These are phyloP conservation scores for Candida pini DNA, from an alignment of 805 yeast species.

Conservation along the genomic window DNA sequence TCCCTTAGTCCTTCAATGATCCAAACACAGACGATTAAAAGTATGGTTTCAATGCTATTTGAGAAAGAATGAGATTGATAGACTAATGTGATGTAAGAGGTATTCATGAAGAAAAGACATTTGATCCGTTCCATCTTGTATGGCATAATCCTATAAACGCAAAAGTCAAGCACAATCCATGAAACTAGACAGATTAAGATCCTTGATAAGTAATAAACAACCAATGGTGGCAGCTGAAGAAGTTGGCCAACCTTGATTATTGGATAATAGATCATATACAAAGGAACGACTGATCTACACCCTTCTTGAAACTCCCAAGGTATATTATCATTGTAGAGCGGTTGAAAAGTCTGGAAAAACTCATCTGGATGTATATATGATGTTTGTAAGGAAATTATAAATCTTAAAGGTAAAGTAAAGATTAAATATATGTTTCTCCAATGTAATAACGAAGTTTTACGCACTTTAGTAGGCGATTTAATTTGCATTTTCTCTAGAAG, in stretches of 20 bases:
- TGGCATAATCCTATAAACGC: slow-evolving; percentile 27
- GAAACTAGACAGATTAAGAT: slow-evolving; percentile 34
- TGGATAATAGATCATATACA: slow-evolving; percentile 69
- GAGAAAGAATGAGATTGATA: slow-evolving; percentile 86
- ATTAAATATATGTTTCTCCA: slow-evolving; percentile 47
- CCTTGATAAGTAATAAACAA: slow-evolving; percentile 49
- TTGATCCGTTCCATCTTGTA: slow-evolving; percentile 29
- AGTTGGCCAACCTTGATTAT: slow-evolving; percentile 35
- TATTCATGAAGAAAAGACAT: slow-evolving; percentile 44
- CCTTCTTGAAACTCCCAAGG: slow-evolving; percentile 80
- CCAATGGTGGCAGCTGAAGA: slow-evolving; percentile 37
- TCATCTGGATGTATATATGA: slow-evolving; percentile 98
- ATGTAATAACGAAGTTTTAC: slow-evolving; percentile 19
- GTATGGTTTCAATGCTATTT: slow-evolving; percentile 71
- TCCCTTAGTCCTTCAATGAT: slow-evolving; percentile 35
- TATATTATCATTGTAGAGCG: slow-evolving; percentile 44
- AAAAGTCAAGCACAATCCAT: slow-evolving; percentile 29
- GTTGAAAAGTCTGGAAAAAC: slow-evolving; percentile 88
- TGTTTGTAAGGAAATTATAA: slow-evolving; percentile 56
- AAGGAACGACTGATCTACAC: slow-evolving; percentile 66
- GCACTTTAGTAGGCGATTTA: no score
- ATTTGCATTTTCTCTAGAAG: no score
- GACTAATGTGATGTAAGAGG: slow-evolving; percentile 66
- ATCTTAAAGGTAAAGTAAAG: slow-evolving; percentile 39
- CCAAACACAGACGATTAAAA: slow-evolving; percentile 46